Conservation (phyloP, 345 rosid species). For the Erodium maritimum region DNA sequence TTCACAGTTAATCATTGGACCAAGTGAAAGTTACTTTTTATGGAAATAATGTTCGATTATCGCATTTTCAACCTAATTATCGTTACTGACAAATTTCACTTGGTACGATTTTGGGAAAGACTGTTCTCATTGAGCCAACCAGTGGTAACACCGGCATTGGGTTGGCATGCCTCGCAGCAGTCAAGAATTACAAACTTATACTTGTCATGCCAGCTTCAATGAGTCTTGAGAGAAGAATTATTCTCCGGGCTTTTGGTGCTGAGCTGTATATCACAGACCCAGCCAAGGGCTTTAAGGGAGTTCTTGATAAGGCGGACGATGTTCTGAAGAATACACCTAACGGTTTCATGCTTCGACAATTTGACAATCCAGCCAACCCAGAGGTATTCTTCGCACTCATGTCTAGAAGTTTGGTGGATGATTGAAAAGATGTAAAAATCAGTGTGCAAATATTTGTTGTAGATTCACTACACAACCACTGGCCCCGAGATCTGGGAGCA, state of each 20-base stretch:
- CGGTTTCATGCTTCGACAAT: conserved; percentile 33
- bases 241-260: conserved; percentile 66
- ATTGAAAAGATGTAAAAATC: conserved; percentile 1
- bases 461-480: conserved; percentile 60
- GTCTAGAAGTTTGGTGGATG: not conserved
- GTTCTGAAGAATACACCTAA: conserved; percentile 38
- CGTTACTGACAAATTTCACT: not conserved
- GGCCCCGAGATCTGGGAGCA: conserved; percentile 32
- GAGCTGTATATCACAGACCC: conserved; percentile 43
- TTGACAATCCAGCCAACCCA: conserved; percentile 58
- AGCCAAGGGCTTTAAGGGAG: conserved; percentile 29
- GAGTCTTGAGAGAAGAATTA: conserved; percentile 57
- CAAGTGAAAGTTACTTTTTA: too few relatives aligned
- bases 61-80: not conserved
- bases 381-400: conserved; percentile 22
- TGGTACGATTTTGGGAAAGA: conserved; percentile 16
- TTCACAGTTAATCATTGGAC: too few relatives aligned
- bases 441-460: not conserved
- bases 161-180: conserved; percentile 61
- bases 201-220: conserved; percentile 39
- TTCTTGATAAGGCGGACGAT: conserved; percentile 39
- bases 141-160: conserved; percentile 80
- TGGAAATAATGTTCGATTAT: too few relatives aligned
- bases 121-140: conserved; percentile 42
- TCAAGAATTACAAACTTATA: conserved; percentile 50